These are phyloP conservation scores for Gentiana macrophylla DNA, from an alignment of 257 asterid species.

Conservation along the genomic window DNA sequence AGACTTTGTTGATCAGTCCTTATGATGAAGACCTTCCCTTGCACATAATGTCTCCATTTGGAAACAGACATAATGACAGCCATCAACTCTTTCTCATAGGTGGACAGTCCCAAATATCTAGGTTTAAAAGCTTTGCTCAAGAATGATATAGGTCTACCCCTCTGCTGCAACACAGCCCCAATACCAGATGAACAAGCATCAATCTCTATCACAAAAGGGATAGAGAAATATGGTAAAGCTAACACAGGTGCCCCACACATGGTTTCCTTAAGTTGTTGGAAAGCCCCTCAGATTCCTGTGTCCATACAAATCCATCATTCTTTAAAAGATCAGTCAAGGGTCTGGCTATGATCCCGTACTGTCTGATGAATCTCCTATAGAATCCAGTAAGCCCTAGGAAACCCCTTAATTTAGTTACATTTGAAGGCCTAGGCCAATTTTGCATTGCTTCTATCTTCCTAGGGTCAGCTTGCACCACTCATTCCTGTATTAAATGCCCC, in stretches of 20 bases:
- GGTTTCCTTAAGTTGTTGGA: neutral
- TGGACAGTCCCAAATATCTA: too few relatives aligned
- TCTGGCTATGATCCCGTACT: neutral
- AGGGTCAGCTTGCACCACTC: neutral
- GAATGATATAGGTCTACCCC: too few relatives aligned
- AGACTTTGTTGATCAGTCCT: too few relatives aligned
- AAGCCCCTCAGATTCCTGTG: neutral
- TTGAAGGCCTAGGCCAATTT: neutral
- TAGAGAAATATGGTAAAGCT: neutral
- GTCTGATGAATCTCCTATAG: neutral
- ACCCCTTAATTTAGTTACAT: neutral
- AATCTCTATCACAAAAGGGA: neutral
- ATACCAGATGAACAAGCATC: neutral
- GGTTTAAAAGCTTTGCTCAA: too few relatives aligned
- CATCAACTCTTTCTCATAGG: too few relatives aligned
- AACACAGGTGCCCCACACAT: neutral
- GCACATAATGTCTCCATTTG: too few relatives aligned
- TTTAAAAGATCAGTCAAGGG: neutral
- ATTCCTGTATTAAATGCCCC: too few relatives aligned
- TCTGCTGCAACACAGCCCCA: too few relatives aligned
- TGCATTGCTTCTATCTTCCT: neutral
- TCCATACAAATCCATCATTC: neutral
- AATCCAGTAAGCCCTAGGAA: neutral
- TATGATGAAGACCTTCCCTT: too few relatives aligned
- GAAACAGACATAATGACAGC: too few relatives aligned